Conservation (phyloP, 345 rosid genomes). For the Viola odorata region DNA sequence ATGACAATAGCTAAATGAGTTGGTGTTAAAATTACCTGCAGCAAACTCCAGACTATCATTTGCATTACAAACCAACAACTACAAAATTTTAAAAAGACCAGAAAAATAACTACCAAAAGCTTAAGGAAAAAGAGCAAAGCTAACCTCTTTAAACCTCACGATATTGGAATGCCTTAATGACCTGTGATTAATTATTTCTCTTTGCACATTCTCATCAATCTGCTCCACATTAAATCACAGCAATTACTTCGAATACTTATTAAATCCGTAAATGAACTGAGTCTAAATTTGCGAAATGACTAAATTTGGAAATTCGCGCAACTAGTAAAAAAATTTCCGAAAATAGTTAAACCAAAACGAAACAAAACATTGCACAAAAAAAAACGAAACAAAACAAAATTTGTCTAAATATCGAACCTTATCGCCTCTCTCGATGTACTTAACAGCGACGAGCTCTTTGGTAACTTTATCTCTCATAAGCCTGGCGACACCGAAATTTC, state of each 20-base stretch:
- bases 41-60: neutral
- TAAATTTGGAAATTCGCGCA: neutral
- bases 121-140: neutral
- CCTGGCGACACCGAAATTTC: slow-evolving; percentile 31
- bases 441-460: slow-evolving; percentile 30
- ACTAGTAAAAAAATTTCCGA: neutral
- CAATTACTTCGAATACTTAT: neutral
- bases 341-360: neutral
- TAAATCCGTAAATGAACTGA: slow-evolving; percentile 6
- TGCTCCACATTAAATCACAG: slow-evolving; percentile 4
- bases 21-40: slow-evolving; percentile 28
- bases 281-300: neutral
- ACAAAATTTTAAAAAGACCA: neutral
- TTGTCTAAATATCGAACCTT: slow-evolving; percentile 9
- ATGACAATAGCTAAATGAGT: slow-evolving; percentile 32
- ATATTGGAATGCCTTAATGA: slow-evolving; percentile 30
- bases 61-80: neutral
- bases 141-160: slow-evolving; percentile 33
- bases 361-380: neutral
- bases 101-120: neutral
- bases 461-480: slow-evolving; percentile 29
- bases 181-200: slow-evolving; percentile 32
- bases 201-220: slow-evolving; percentile 34
- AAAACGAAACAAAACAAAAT: neutral
- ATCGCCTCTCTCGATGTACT: slow-evolving; percentile 31